phyloP scores from a whole-genome alignment of 1,284 basidiomycete species.

The Sporisorium reilianum region DNA sequence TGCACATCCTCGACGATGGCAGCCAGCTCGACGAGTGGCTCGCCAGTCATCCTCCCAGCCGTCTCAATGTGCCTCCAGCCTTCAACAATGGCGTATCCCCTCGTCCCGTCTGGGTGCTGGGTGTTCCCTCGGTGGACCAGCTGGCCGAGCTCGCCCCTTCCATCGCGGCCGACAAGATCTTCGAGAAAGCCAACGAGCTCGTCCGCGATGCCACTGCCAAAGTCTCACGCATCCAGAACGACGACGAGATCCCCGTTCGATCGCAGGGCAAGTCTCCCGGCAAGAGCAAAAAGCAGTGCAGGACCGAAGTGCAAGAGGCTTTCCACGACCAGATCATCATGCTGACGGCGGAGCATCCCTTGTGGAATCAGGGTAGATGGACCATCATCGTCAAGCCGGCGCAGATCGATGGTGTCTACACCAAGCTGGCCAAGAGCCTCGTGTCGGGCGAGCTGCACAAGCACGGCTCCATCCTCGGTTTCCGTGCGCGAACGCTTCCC shows the following conservation, averaged over 20 bases:
- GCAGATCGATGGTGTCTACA: constrained; percentile 22
- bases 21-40: constrained; percentile 24
- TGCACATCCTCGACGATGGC: constrained; percentile 15
- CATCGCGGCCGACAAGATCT: background rate
- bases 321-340: constrained; percentile 36
- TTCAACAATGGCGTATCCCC: constrained; percentile 16
- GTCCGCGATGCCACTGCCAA: background rate
- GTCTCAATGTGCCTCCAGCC: constrained; percentile 13
- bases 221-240: constrained; percentile 16
- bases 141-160: constrained; percentile 20
- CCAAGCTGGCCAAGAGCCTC: constrained; percentile 20
- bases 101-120: constrained; percentile 16
- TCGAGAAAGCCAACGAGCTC: constrained; percentile 17
- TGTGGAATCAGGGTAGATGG: constrained; percentile 39
- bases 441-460: constrained; percentile 18
- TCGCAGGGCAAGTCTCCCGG: constrained; percentile 3
- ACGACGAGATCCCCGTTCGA: constrained; percentile 21
- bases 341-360: constrained; percentile 19
- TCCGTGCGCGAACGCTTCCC: constrained; percentile 27
- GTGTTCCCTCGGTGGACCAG: constrained; percentile 6
- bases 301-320: constrained; percentile 22
- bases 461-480: constrained; percentile 17
- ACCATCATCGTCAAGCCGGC: constrained; percentile 20
- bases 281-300: constrained; percentile 37
- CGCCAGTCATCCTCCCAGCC: constrained; percentile 16